Evolutionary conservation across 2,329 filamentous ascomycete genomes (phyloP).

Genomic region (Pseudocercospora eumusae): DNA sequence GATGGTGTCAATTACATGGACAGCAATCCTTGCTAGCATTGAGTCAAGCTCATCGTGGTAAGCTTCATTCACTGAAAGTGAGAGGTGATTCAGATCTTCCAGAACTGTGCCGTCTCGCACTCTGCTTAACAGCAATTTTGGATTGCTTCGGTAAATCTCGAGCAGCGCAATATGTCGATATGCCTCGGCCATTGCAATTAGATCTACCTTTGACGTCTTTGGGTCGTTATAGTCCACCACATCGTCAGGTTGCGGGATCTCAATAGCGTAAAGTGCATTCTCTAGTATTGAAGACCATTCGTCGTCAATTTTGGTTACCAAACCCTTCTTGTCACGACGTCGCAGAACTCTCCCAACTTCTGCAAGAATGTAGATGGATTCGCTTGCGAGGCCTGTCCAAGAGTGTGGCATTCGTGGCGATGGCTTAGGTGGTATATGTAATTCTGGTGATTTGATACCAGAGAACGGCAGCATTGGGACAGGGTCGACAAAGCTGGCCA

Average conservation of each 20-base stretch:
- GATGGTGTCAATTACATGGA: conserved; percentile 54
- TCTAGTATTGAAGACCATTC: conserved; percentile 49
- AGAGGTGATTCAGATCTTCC: neutral
- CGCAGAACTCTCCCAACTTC: conserved; percentile 46
- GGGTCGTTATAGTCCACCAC: conserved; percentile 56
- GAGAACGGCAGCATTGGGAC: conserved; percentile 39
- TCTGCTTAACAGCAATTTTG: conserved; percentile 39
- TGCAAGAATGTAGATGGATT: conserved; percentile 49
- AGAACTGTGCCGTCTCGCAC: neutral
- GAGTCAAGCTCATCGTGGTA: conserved; percentile 30
- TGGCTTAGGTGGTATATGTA: conserved; percentile 31
- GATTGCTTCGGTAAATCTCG: conserved; percentile 58
- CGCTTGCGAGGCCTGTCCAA: conserved; percentile 53
- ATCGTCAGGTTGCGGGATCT: conserved; percentile 51
- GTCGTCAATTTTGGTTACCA: conserved; percentile 30
- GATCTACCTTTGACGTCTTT: conserved; percentile 55
- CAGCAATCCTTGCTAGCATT: conserved; percentile 55
- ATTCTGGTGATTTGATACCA: conserved; percentile 38
- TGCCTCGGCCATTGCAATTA: conserved; percentile 56
- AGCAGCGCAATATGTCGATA: conserved; percentile 56
- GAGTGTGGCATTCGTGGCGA: conserved; percentile 47
- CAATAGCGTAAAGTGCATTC: conserved; percentile 49
- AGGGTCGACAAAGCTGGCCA: conserved; percentile 54
- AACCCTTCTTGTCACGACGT: conserved; percentile 21
- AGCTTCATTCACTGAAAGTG: conserved; percentile 14